Evolutionary conservation across 2,329 filamentous ascomycete genomes (phyloP).

Genomic region (Annulohypoxylon truncatum): DNA sequence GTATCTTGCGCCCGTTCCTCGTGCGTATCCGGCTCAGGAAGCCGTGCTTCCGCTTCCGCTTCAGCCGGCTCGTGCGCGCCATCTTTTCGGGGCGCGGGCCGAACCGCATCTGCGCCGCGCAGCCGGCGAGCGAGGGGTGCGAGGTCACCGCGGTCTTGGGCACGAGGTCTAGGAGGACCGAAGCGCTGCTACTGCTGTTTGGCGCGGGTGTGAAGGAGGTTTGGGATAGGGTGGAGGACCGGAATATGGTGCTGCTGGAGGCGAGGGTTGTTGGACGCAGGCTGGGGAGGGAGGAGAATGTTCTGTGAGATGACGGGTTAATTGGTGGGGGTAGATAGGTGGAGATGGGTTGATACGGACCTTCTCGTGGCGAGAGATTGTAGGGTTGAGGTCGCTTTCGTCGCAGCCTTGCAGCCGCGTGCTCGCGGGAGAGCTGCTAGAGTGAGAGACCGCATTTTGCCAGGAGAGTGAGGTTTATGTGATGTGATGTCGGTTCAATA

Average conservation of each 20-base stretch:
- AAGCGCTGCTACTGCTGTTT: conserved; percentile 34
- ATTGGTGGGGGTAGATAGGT: background rate
- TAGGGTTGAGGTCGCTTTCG: conserved; percentile 4
- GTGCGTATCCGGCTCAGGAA: conserved; percentile 65
- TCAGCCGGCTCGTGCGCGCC: conserved; percentile 64
- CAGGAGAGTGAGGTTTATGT: background rate
- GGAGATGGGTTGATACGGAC: conserved; percentile 10
- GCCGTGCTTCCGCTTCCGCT: conserved; percentile 70
- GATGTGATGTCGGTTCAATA: background rate
- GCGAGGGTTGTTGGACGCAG: conserved; percentile 60
- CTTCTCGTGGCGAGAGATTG: conserved; percentile 24
- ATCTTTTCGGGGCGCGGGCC: conserved; percentile 67
- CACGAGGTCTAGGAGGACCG: conserved; percentile 60
- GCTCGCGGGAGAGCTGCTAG: conserved; percentile 36
- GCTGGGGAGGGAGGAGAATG: conserved; percentile 62
- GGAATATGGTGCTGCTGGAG: conserved; percentile 44
- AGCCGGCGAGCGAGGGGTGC: conserved; percentile 62
- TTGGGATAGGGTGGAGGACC: conserved; percentile 42
- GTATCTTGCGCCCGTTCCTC: conserved; percentile 63
- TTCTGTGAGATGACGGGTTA: conserved; percentile 48
- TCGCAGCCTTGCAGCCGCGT: conserved; percentile 6
- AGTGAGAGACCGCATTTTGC: conserved; percentile 33
- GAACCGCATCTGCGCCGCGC: conserved; percentile 64
- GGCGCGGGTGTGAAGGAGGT: conserved; percentile 36
- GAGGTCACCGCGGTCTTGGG: conserved; percentile 60